Base-by-base conservation (phyloP, 2,329 filamentous ascomycete genomes). In the Beauveria australis region DNA sequence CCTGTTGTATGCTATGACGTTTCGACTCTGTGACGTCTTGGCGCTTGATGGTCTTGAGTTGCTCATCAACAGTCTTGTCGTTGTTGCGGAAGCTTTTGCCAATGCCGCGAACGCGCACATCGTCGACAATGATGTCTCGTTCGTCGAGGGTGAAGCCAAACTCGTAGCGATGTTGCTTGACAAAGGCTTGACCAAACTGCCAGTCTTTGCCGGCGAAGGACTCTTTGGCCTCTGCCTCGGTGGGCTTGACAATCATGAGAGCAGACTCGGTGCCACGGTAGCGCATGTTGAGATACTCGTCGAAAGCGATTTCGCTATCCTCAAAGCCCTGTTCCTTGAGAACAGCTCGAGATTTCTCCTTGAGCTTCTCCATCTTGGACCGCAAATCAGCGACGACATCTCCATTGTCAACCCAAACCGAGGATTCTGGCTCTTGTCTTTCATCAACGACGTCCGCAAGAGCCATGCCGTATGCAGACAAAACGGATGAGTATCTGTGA, bases 381-480 rank as follows among this genome's bases (percentile, higher is more conserved):
- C 86, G 82, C 18, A 97, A 76, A 46, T 86, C 85, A 8, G 81
- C 73, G 5, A 86, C 79, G 0, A 84, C 82, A 1, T 81, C 79
- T 40, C 80, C 79, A 14, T 79, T 71, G 19, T 86, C 83, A 16
- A 80, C 79, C 83, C 84, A 87, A 6, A 87, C 76, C 18, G 78
- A 77, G 2, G 85, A 86, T 43, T 86, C 83, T 5, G 89, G 89
- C 69, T 92, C 90, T 69, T 97, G 92, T 33, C 88, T 82, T 74
- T 97, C 92, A 65, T 96, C 91, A 0, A 97, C 92, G 0, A 96
- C 92, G 68, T 97, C 92, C 12, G 92, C 92, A 5, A 97, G 76
- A 0, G 92, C 91, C 89, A 96, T 96, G 9, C 92, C 92, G 66
- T 96, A 96, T 0, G 92, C 92, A 1, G 91, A 96, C 0, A 96